A percentile compares a stretch with the other conserved stretches of the same genome.
phyloP scores from a whole-genome alignment of 1,139 yeast species.

The Debaryomycetaceae sp. region DNA sequence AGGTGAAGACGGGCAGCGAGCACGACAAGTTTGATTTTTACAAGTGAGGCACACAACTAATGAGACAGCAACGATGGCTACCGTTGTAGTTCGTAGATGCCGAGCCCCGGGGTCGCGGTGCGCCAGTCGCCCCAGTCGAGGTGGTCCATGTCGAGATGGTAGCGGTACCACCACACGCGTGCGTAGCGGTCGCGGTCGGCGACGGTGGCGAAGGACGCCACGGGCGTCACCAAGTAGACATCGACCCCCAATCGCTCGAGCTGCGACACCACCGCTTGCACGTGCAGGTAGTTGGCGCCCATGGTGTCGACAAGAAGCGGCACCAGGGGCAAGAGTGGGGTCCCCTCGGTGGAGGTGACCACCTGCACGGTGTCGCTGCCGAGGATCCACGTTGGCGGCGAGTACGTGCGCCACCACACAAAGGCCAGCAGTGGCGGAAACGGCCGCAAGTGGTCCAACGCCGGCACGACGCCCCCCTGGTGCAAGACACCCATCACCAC shows the following conservation, averaged over 20 bases:
- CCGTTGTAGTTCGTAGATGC: slow-evolving; percentile 44
- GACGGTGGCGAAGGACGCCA: slow-evolving; percentile 33
- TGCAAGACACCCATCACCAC: slow-evolving; percentile 75
- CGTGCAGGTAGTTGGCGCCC: slow-evolving; percentile 42
- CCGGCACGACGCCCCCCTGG: slow-evolving; percentile 86
- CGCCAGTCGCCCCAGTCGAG: slow-evolving; percentile 44
- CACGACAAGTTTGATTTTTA: slow-evolving; percentile 97
- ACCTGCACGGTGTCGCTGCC: slow-evolving; percentile 32
- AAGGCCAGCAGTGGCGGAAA: slow-evolving; percentile 9
- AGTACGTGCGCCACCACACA: slow-evolving; percentile 88
- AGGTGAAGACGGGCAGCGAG: slow-evolving; percentile 92
- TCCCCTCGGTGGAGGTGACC: slow-evolving; percentile 14
- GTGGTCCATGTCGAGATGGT: slow-evolving; percentile 67
- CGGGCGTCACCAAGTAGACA: slow-evolving; percentile 44
- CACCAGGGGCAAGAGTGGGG: slow-evolving; percentile 12
- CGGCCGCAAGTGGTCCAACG: slow-evolving; percentile 37
- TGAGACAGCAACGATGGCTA: no score
- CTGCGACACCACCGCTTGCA: slow-evolving; percentile 15
- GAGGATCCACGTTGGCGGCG: slow-evolving; percentile 88
- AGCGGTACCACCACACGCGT: slow-evolving; percentile 38
- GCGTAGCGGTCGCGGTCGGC: slow-evolving; percentile 14
- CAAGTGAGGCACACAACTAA: slow-evolving; percentile 50
- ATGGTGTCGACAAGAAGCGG: slow-evolving; percentile 44
- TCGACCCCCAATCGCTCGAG: slow-evolving; percentile 10
- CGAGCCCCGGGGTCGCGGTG: slow-evolving; percentile 58